These are phyloP conservation scores for Nemania diffusa DNA, from an alignment of 2,329 filamentous ascomycete genomes.

Conservation along the genomic window DNA sequence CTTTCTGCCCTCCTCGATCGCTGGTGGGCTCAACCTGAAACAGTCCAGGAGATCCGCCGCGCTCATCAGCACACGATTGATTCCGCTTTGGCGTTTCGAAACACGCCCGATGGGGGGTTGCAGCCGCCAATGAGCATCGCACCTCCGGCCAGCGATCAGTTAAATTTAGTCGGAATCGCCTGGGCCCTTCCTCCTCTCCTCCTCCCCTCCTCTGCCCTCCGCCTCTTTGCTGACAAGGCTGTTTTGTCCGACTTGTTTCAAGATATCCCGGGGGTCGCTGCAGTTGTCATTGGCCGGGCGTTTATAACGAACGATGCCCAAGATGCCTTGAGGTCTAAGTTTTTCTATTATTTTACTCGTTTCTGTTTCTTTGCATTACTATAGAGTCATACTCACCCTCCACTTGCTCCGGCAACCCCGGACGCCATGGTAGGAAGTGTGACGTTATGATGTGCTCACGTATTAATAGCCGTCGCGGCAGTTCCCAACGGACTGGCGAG, in stretches of 20 bases:
- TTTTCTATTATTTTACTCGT: background rate
- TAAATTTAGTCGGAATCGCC: conserved; percentile 32
- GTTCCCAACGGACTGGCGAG: background rate
- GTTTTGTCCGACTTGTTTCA: conserved; percentile 29
- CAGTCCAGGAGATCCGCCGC: conserved; percentile 43
- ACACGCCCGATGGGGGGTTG: conserved; percentile 40
- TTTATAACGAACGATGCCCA: conserved; percentile 26
- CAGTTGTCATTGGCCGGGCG: conserved; percentile 26
- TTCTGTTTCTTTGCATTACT: background rate
- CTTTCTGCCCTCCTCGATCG: conserved; percentile 29
- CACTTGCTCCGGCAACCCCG: conserved; percentile 19
- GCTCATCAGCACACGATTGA: conserved; percentile 34
- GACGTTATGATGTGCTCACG: conserved; percentile 5
- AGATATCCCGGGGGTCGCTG: conserved; percentile 19
- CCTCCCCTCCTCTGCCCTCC: background rate
- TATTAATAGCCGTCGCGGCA: conserved; percentile 20
- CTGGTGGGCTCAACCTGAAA: conserved; percentile 48
- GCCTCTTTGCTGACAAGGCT: conserved; percentile 34
- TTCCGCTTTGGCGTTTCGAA: conserved; percentile 48
- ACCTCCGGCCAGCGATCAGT: conserved; percentile 30
- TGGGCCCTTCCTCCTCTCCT: too few species aligned
- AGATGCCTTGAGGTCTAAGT: background rate
- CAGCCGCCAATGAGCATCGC: conserved; percentile 29
- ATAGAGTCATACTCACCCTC: background rate
- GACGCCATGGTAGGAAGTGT: conserved; percentile 7